A percentile compares a stretch with the other conserved stretches of the same genome.
These are phyloP conservation scores for Meyerozyma sp. DNA, from an alignment of 1,139 yeast species.

Conservation along the genomic window DNA sequence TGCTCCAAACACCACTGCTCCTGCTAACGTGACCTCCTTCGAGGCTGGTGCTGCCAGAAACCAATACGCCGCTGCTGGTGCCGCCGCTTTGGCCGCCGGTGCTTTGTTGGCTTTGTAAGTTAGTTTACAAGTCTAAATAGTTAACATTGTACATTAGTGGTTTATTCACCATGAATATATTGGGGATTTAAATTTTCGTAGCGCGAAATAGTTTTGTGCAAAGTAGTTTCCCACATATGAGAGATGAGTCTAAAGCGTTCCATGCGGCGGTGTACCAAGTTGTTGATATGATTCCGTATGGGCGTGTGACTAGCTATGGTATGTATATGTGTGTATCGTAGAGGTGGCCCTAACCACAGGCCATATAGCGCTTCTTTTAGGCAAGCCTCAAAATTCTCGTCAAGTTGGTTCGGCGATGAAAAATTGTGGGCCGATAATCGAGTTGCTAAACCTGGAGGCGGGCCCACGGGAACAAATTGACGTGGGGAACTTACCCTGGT, in stretches of 20 bases:
- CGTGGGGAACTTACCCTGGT: conserved; percentile 60
- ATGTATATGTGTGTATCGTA: conserved; percentile 11
- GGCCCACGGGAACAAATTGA: conserved; percentile 16
- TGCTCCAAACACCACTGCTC: conserved; percentile 18
- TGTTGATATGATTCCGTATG: conserved; percentile 54
- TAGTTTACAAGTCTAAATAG: conserved; percentile 17
- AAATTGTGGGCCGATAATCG: conserved; percentile 22
- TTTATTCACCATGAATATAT: background rate
- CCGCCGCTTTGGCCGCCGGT: conserved; percentile 28
- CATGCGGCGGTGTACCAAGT: conserved; percentile 56
- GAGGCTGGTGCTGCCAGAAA: conserved; percentile 19
- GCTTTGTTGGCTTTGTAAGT: conserved; percentile 29
- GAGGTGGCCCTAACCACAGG: conserved; percentile 22
- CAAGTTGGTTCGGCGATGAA: conserved; percentile 73
- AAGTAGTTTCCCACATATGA: background rate
- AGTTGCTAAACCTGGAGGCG: conserved; percentile 17
- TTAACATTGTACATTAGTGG: conserved; percentile 2
- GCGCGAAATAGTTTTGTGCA: background rate
- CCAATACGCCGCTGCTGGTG: conserved; percentile 19
- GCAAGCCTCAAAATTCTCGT: conserved; percentile 61
- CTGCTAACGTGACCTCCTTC: conserved; percentile 15
- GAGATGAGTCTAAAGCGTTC: conserved; percentile 52
- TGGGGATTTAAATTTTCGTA: background rate
- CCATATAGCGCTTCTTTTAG: conserved; percentile 61
- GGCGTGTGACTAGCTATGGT: conserved; percentile 65